Base-by-base conservation (phyloP, 2,329 filamentous ascomycete species). In the Rhytidhysteron rufulum region DNA sequence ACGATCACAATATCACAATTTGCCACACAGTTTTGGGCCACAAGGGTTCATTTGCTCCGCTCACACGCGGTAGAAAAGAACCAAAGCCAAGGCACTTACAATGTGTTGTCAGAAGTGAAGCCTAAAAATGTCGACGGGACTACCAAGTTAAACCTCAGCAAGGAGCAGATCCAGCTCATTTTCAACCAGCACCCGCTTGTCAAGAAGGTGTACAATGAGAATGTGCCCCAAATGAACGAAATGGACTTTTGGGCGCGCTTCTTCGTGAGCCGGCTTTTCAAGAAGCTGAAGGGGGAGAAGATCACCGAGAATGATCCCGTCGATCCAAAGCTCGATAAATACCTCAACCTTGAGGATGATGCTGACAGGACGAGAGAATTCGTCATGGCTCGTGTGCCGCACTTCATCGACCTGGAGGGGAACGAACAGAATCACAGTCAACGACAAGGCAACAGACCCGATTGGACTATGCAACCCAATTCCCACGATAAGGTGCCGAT, bases 391-490 rank as follows among this genome's bases (percentile, higher is more conserved):
- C 78, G 84, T 41, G 81, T 98, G 16, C 90, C 93, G 1, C 83
- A 90, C 54, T 90, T 94, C 49, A 90, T 98, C 52, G 86, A 98
- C 61, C 68, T 98, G 19, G 88, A 91, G 59, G 93, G 85, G 21
- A 98, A 98, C 58, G 93, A 97, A 67, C 87, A 93, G 63, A 91
- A 98, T 56, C 83, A 95, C 63, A 94, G 89, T 52, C 87, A 90
- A 39, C 80, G 84, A 56, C 83, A 78, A 54, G 93, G 93, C 36
- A 97, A 98, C 62, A 77, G 85, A 38, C 88, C 91, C 40, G 89
- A 97, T 60, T 70, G 86, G 25, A 93, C 94, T 49, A 96, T 97
- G 88, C 79, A 88, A 24, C 88, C 89, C 2, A 75, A 75, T 2
- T 76, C 82, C 9, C 71, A 79, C 34, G 80, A 84, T 33, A 91